Conservation (phyloP, 257 asterid species). For the Capsicum chinense region DNA sequence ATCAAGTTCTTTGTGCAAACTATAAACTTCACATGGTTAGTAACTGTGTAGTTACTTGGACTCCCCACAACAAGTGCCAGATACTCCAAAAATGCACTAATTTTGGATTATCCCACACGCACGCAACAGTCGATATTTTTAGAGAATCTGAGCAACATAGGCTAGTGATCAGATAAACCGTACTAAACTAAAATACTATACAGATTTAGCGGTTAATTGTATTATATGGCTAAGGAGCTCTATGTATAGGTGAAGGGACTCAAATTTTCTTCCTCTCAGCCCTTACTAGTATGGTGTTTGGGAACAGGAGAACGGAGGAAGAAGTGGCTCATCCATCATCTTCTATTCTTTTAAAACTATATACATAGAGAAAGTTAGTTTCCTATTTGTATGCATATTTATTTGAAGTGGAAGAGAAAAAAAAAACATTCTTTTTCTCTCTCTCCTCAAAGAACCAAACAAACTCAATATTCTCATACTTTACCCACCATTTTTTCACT, state of each 20-base stretch:
- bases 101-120: too few relatives aligned
- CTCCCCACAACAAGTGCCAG: too few relatives aligned
- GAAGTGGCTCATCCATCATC: neutral
- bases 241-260: neutral
- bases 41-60: neutral
- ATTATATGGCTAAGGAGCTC: neutral
- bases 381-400: too few relatives aligned
- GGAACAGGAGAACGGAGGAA: neutral
- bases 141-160: too few relatives aligned
- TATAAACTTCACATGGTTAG: constrained; percentile 11
- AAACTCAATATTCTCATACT: too few relatives aligned
- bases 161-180: neutral
- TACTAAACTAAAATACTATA: neutral
- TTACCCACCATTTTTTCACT: too few relatives aligned
- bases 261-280: neutral
- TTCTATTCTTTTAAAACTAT: neutral
- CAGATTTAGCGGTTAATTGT: neutral
- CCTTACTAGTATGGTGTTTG: neutral
- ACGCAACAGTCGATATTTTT: too few relatives aligned
- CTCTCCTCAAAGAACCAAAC: too few relatives aligned
- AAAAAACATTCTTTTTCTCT: too few relatives aligned
- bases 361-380: too few relatives aligned
- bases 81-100: too few relatives aligned
- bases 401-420: too few relatives aligned
- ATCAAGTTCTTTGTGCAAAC: neutral